Base-by-base conservation (phyloP, 176 grass and related monocot genomes). In the Phyllostachys edulis region DNA sequence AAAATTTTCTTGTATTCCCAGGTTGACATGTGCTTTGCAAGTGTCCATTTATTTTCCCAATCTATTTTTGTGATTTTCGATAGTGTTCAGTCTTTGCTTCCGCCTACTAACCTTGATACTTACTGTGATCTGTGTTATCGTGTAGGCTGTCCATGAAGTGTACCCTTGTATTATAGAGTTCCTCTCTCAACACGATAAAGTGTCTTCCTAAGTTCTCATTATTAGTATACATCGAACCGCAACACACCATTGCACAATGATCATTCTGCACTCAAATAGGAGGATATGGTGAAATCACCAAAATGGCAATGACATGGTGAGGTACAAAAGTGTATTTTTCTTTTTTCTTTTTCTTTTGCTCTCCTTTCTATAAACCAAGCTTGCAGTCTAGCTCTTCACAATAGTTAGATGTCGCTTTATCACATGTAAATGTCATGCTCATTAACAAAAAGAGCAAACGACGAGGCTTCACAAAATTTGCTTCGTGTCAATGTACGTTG, bases 81-180 rank as follows among this genome's bases (percentile, higher is more conserved):
- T n/a, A n/a, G n/a, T n/a, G 27, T 68, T 44, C 20, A 56, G 39
- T 69, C 12, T 90, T 61, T 73, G 50, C 46, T 82, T 69, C 39
- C 37, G 38, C 57, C 18, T 16, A 39, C 37, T 59, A 18, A 54
- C 73, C 80, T 59, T 82, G 38, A 59, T 41, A 47, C 11, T 74
- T 82, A 71, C 23, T 29, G 14, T 76, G 39, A 75, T 71, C 1
- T 74, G 5, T 82, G 46, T 54, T 84, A 36, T 87, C 72, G 49
- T 63, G 89, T 90, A 99, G 97, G 97, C 93, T 23, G 70, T 92
- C 52, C 87, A 94, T 75, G 97, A 99, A 92, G 90, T 99, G 34
- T 96, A 99, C 87, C 97, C 93, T 10, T 96, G 88, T 69, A 92
- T 99, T 55, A 85, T 89, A 88, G 75, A 96, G 71, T 99, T n/a